Base-by-base conservation (phyloP, 1,284 basidiomycete genomes). In the Hemileia vastatrix region DNA sequence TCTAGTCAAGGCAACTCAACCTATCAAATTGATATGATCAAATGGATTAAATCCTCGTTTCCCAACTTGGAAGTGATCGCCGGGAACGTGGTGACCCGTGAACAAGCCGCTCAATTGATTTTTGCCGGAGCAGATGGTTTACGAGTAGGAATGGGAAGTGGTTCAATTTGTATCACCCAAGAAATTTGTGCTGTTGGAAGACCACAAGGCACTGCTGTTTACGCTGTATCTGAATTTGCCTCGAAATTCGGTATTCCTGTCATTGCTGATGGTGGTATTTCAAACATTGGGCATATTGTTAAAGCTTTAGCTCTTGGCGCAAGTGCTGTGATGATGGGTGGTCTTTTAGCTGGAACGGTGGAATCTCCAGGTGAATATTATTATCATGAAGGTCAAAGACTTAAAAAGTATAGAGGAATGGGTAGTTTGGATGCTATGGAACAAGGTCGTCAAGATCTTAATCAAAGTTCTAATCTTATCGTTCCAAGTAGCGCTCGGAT, bases 171-270 rank as follows among this genome's bases (percentile, higher is more conserved):
- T 77, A 98, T 98, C 78, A 99, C 94, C 3, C 94, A 99, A 78
- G 94, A 99, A 77, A 90, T 99, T 71, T 98, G 97, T 89, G 94
- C 95, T n/a, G 94, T 97, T 61, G 95, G 94, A 32, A 85, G 94
- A 36, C 95, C 94, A 1, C 94, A 99, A 78, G 94, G 93, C 9
- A 95, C 93, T 0, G 94, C 95, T 11, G 92, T 98, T 11, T 88
- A 89, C 77, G 86, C 90, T 50, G 94, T 98, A 11, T 84, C 93
- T 24, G 91, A 98, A 79, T 97, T 97, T 72, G 85, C 93, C 24
- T 82, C 78, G 78, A 84, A 87, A 76, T 98, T 99, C 76, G 95
- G 94, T 48, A 86, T 99, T 1, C 95, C 94, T 6, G 90, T 95
- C 70, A 89, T 97, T 67, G 94, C 95, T n/a, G 95, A 99, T 76